Conservation (phyloP, 164 flowering plant species). For the Akebia trifoliata region DNA sequence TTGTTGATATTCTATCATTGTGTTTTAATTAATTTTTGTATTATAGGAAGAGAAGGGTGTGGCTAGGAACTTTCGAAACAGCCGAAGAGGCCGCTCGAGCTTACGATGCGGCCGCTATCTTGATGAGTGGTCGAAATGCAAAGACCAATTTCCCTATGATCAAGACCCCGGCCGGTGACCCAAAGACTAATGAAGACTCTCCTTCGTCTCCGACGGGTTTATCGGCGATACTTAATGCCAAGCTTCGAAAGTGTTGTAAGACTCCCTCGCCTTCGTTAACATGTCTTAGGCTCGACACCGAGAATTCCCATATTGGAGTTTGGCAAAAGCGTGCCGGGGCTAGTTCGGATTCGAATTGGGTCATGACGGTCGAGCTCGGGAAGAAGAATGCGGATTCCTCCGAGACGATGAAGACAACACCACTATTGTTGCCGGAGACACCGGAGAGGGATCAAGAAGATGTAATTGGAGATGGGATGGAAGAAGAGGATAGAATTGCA, state of each 20-base stretch:
- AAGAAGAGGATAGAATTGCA: constrained; percentile 50
- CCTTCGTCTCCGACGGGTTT: constrained; percentile 28
- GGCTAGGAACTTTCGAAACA: constrained; percentile 82
- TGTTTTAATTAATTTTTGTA: not conserved
- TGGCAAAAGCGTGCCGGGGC: constrained; percentile 89
- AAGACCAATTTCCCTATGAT: constrained; percentile 64
- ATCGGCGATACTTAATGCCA: constrained; percentile 45
- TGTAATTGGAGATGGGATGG: constrained; percentile 13
- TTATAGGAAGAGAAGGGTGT: constrained; percentile 66
- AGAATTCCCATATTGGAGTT: constrained; percentile 73
- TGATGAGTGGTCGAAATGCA: constrained; percentile 73
- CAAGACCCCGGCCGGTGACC: constrained; percentile 7
- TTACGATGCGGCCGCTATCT: constrained; percentile 68
- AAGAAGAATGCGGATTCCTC: constrained; percentile 13
- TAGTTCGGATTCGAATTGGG: constrained; percentile 59
- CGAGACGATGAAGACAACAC: too few relatives aligned
- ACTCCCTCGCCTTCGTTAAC: constrained; percentile 67
- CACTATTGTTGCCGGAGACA: too few relatives aligned
- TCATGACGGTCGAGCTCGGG: constrained; percentile 63
- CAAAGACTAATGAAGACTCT: not conserved
- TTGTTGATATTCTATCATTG: not conserved
- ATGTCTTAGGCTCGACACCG: constrained; percentile 75
- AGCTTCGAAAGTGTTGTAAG: constrained; percentile 61
- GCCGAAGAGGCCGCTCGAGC: constrained; percentile 81
- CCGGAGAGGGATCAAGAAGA: not conserved